phyloP scores from a whole-genome alignment of 495 filamentous ascomycete species.

The Pseudoneurospora amorphoporcata region DNA sequence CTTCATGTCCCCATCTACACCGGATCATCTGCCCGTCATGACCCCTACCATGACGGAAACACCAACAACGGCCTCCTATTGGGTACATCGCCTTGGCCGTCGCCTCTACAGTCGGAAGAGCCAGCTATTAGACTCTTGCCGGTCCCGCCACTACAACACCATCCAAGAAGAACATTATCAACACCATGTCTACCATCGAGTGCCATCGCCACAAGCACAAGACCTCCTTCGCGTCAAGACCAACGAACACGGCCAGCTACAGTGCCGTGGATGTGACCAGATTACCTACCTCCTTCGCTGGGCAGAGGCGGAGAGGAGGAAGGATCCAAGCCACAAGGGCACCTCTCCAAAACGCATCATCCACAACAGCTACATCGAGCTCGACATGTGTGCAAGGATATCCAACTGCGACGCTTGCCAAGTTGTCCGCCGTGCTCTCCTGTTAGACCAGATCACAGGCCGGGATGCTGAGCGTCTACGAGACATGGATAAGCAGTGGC shows the following conservation, averaged over 20 bases:
- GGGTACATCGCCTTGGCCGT: neutral
- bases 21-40: neutral
- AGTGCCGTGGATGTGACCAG: constrained; percentile 17
- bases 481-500: constrained; percentile 13
- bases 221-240: constrained; percentile 8
- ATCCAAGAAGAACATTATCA: neutral
- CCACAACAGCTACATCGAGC: constrained; percentile 19
- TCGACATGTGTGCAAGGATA: constrained; percentile 15
- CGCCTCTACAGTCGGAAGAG: neutral
- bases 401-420: constrained; percentile 20
- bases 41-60: neutral
- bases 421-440: constrained; percentile 16
- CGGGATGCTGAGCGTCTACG: constrained; percentile 10
- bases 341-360: constrained; percentile 11
- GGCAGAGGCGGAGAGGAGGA: constrained; percentile 17
- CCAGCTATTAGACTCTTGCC: neutral
- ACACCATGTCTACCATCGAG: neutral
- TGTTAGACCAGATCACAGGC: constrained; percentile 19
- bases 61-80: neutral
- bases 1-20: neutral
- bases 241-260: constrained; percentile 14
- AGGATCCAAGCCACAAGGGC: constrained; percentile 8
- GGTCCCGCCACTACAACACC: neutral
- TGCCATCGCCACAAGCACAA: neutral
- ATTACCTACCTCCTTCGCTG: constrained; percentile 20